phyloP scores from a whole-genome alignment of 345 rosid genomes.

The Salix viminalis region DNA sequence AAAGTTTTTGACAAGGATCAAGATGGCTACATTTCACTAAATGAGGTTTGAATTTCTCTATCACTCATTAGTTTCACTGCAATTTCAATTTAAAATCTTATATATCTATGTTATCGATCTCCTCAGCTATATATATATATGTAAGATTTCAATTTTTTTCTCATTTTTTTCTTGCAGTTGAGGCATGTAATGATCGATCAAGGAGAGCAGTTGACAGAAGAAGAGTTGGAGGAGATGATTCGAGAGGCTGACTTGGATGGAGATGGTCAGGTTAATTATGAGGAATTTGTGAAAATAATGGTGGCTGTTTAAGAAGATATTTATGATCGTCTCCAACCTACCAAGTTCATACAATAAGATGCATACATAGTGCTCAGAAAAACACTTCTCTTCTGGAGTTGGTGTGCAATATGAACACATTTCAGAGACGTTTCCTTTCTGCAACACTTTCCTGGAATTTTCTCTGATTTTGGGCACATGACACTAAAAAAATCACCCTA shows the following conservation, averaged over 20 bases:
- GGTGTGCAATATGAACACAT: too few relatives aligned
- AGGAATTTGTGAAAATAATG: conserved; percentile 72
- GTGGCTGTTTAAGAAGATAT: conserved; percentile 21
- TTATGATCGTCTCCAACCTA: not conserved
- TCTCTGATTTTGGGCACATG: too few relatives aligned
- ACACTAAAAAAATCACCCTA: too few relatives aligned
- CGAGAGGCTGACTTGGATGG: conserved; percentile 57
- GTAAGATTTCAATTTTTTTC: not conserved
- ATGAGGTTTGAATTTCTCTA: conserved; percentile 3
- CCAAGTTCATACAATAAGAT: not conserved
- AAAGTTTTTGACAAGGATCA: conserved; percentile 24
- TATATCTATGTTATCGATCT: too few relatives aligned
- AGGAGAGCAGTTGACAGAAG: conserved; percentile 51
- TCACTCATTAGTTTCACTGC: too few relatives aligned
- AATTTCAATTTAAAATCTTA: too few relatives aligned
- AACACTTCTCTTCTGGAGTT: too few relatives aligned
- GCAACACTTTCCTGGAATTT: too few relatives aligned
- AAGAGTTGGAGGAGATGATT: conserved; percentile 52
- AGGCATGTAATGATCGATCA: conserved; percentile 48
- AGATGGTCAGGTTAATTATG: conserved; percentile 55
- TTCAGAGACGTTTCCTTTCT: too few relatives aligned
- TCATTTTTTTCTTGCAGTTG: conserved; percentile 27
- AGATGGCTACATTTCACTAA: conserved; percentile 22
- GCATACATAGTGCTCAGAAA: not conserved
- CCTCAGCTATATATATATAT: too few relatives aligned